Evolutionary conservation across 2,329 filamentous ascomycete species (phyloP).

Genomic region (Exophiala spinifera): DNA sequence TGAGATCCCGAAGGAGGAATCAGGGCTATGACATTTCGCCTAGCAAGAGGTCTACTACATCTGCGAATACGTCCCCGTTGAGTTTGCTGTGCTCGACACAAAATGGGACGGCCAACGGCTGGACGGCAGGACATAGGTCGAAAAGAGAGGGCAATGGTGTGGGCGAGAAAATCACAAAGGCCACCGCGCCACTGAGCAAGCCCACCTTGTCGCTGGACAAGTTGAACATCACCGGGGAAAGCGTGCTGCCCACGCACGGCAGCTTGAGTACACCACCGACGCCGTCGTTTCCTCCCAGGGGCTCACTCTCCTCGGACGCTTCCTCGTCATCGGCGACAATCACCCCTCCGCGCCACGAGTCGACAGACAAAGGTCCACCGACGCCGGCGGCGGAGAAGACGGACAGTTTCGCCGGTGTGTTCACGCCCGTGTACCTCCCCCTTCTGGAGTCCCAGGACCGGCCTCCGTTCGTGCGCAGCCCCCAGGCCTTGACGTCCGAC

Average conservation of each 20-base stretch:
- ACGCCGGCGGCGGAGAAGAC: conserved; percentile 17
- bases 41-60: conserved; percentile 5
- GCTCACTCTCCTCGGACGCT: not conserved
- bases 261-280: conserved; percentile 21
- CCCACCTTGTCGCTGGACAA: conserved; percentile 26
- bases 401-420: conserved; percentile 25
- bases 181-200: conserved; percentile 15
- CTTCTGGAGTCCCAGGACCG: conserved; percentile 25
- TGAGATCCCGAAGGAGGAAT: conserved; percentile 18
- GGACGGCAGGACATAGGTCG: conserved; percentile 2
- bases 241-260: conserved; percentile 14
- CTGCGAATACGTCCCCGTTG: conserved; percentile 6
- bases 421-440: conserved; percentile 25
- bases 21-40: conserved; percentile 4
- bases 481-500: conserved; percentile 3
- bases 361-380: conserved; percentile 6
- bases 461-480: conserved; percentile 1
- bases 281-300: conserved; percentile 2
- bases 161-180: conserved; percentile 16
- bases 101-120: conserved; percentile 9
- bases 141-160: conserved; percentile 11
- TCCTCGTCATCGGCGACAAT: conserved; percentile 1
- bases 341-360: conserved; percentile 6
- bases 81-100: conserved; percentile 17
- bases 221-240: conserved; percentile 24